phyloP scores from a whole-genome alignment of 106 monocot genomes.

The Apostasia shenzhenica region DNA sequence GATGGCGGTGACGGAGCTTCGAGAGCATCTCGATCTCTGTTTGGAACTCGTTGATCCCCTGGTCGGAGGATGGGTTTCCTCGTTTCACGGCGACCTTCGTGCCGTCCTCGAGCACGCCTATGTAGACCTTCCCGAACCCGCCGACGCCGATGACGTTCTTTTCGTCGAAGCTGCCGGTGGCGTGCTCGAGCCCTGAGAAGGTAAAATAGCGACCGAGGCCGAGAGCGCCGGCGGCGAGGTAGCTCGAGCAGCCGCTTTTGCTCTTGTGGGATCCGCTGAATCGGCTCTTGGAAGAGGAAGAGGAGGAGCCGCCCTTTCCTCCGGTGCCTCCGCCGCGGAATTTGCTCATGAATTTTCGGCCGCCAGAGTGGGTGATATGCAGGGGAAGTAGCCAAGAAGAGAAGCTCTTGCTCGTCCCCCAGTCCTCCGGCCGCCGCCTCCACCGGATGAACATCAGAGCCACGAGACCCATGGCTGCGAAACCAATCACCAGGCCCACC shows the following conservation, averaged over 20 bases:
- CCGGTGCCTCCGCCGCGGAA: conserved; percentile 2
- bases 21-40: conserved; percentile 71
- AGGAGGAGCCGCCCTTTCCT: conserved; percentile 12
- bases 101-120: conserved; percentile 32
- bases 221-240: conserved; percentile 12
- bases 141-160: conserved; percentile 53
- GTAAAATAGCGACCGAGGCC: conserved; percentile 30
- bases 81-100: conserved; percentile 57
- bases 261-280: conserved; percentile 28
- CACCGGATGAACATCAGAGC: conserved; percentile 15
- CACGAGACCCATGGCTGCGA: conserved; percentile 12
- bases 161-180: conserved; percentile 52
- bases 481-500: conserved; percentile 12
- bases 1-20: conserved; percentile 63
- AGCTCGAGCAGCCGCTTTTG: conserved; percentile 19
- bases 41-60: conserved; percentile 68
- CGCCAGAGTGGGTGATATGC: conserved; percentile 5
- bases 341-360: conserved; percentile 10
- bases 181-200: conserved; percentile 40
- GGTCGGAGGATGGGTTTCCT: conserved; percentile 53
- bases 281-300: not conserved
- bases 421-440: conserved; percentile 9
- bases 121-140: conserved; percentile 63
- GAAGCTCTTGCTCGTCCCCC: conserved; percentile 23
- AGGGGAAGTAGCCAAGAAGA: conserved; percentile 29